Conservation (phyloP, 495 filamentous ascomycete genomes). For the Xylaria castorea region DNA sequence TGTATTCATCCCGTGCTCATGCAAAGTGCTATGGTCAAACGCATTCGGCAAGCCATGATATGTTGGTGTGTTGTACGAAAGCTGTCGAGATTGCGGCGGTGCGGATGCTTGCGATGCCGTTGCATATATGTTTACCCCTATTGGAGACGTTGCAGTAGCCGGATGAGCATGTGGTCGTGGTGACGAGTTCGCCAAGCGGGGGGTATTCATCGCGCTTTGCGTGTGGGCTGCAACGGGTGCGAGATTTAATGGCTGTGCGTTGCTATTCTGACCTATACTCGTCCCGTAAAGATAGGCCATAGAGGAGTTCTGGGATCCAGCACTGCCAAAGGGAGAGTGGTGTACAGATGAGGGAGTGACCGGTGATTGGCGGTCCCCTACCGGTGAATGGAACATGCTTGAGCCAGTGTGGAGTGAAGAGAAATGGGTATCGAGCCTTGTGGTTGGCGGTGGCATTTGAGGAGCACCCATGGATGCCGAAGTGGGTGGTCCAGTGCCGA, state of each 20-base stretch:
- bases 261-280: constrained; percentile 33
- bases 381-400: constrained; percentile 33
- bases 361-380: constrained; percentile 38
- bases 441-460: constrained; percentile 41
- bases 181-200: constrained; percentile 38
- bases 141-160: constrained; percentile 39
- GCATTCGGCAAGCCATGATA: constrained; percentile 40
- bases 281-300: constrained; percentile 40
- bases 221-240: constrained; percentile 40
- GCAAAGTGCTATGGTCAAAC: constrained; percentile 41
- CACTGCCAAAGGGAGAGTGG: constrained; percentile 35
- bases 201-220: constrained; percentile 37
- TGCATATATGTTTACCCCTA: constrained; percentile 42
- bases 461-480: constrained; percentile 37
- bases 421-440: constrained; percentile 41
- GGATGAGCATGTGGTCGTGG: constrained; percentile 37
- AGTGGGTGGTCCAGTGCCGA: constrained; percentile 39
- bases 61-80: constrained; percentile 39
- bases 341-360: constrained; percentile 38
- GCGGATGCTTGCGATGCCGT: constrained; percentile 41
- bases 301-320: constrained; percentile 34
- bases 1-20: constrained; percentile 39
- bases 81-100: constrained; percentile 39
- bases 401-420: constrained; percentile 36
- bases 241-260: constrained; percentile 38